These are phyloP conservation scores for Sarocladium kiliense DNA, from an alignment of 2,329 filamentous ascomycete species.

Conservation along the genomic window DNA sequence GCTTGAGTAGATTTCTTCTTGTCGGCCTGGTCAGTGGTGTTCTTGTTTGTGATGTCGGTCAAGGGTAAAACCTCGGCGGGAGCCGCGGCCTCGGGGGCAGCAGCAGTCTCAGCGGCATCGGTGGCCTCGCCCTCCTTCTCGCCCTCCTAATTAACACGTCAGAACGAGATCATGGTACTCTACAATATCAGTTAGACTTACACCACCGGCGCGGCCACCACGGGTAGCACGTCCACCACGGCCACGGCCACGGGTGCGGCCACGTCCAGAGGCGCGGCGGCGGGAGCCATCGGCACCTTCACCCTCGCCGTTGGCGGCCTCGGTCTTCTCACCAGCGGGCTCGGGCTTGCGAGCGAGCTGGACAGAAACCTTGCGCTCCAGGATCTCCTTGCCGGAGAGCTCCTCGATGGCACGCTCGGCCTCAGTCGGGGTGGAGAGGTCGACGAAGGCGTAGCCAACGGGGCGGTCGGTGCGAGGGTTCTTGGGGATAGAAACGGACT, in stretches of 20 bases:
- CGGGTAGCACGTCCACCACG: conserved; percentile 62
- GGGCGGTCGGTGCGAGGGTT: conserved; percentile 98
- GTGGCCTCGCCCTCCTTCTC: conserved; percentile 20
- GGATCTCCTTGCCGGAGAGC: conserved; percentile 94
- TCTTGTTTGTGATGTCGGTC: conserved; percentile 57
- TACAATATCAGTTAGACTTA: conserved; percentile 28
- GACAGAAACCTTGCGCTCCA: conserved; percentile 98
- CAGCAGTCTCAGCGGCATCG: conserved; percentile 40
- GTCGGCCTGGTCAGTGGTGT: conserved; percentile 52
- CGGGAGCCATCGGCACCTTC: conserved; percentile 61
- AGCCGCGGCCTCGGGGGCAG: conserved; percentile 40
- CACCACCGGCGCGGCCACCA: conserved; percentile 42
- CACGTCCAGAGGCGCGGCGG: conserved; percentile 58
- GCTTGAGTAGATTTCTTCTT: conserved; percentile 45
- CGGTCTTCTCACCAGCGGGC: conserved; percentile 69
- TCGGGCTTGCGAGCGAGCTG: conserved; percentile 98
- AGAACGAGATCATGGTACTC: not conserved
- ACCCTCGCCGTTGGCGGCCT: conserved; percentile 72
- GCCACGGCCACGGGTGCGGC: conserved; percentile 65
- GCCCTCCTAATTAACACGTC: conserved; percentile 34
- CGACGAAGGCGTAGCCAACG: conserved; percentile 98
- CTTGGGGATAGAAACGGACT: conserved; percentile 98
- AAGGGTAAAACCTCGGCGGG: conserved; percentile 52
- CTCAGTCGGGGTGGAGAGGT: conserved; percentile 89
- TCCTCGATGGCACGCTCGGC: conserved; percentile 92